These are phyloP conservation scores for Teunomyces atbi DNA, from an alignment of 805 yeast species.

Conservation along the genomic window DNA sequence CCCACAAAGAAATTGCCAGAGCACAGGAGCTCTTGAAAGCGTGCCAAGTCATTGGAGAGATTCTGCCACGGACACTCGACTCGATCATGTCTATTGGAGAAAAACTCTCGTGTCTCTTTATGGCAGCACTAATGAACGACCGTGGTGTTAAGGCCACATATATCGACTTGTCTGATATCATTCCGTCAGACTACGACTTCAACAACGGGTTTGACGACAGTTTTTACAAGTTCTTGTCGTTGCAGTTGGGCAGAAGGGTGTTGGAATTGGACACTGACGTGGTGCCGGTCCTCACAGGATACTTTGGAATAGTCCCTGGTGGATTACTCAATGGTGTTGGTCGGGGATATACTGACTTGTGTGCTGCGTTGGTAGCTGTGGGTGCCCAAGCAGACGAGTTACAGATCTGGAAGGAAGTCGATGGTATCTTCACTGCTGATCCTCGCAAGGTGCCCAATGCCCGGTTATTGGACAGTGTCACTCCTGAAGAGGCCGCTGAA, in stretches of 20 bases:
- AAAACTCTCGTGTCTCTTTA: slow-evolving; percentile 83
- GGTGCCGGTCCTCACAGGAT: slow-evolving; percentile 93
- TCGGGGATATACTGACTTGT: slow-evolving; percentile 94
- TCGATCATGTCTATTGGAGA: slow-evolving; percentile 92
- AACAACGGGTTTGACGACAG: slow-evolving; percentile 61
- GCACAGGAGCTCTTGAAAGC: slow-evolving; percentile 77
- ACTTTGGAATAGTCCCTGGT: slow-evolving; percentile 94
- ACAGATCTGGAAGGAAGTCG: slow-evolving; percentile 99
- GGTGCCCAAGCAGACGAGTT: slow-evolving; percentile 90
- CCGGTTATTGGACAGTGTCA: slow-evolving; percentile 77
- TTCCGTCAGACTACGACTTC: slow-evolving; percentile 59
- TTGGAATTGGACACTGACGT: slow-evolving; percentile 36
- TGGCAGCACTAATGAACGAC: slow-evolving; percentile 82
- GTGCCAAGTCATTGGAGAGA: slow-evolving; percentile 87
- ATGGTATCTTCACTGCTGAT: slow-evolving; percentile 97
- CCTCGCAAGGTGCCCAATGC: slow-evolving; percentile 95
- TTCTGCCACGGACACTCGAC: slow-evolving; percentile 84
- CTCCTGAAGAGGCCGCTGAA: slow-evolving; percentile 99
- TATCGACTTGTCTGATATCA: slow-evolving; percentile 72
- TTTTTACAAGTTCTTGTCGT: slow-evolving; percentile 59
- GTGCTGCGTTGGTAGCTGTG: slow-evolving; percentile 96
- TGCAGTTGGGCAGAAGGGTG: slow-evolving; percentile 51
- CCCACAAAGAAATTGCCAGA: slow-evolving; percentile 63
- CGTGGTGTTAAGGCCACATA: slow-evolving; percentile 75
- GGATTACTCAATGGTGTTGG: slow-evolving; percentile 92